Base-by-base conservation (phyloP, 257 asterid genomes). In the Coffea canephora region DNA sequence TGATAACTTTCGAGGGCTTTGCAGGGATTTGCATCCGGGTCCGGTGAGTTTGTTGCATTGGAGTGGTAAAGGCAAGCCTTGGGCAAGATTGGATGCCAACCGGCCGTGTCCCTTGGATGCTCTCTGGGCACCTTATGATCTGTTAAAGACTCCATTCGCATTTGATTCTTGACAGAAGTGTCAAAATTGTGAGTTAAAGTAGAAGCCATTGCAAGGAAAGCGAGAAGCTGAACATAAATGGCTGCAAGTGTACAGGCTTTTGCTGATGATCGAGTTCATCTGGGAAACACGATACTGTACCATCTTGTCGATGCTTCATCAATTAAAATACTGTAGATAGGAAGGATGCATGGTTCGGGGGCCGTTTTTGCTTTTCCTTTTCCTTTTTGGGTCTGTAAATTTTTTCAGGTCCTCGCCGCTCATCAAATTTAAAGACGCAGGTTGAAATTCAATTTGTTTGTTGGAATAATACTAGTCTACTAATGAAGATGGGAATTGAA, bases 51-150 rank as follows among this genome's bases (percentile, higher is more conserved):
- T 95, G 45, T 74, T 95, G 77, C 99, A 95, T 77, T 95, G 99
- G 99, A 95, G 99, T 77, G 99, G 99, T 10, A 95, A 95, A 83
- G 99, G 99, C 69, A 95, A 95, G 84, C 99, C 99, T 0, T 95
- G 99, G 99, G 99, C 87, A 0, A 79, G 99, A 78, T 93, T 95
- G 3, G 99, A 95, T 41, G 95, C 97, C 0, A 86, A 87, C 71
- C 69, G 97, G 69, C 97, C 99, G 0, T 95, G 99, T 72, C 97
- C 99, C 0, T 82, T 95, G 80, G 99, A 95, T 81, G 97, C 98
- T 25, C 89, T 95, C 0, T 95, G 99, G 99, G 98, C 97, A 23
- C 99, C 98, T 14, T 95, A 95, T 79, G 99, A 95, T 90, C 92
- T 95, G 12, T 79, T 93, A 21, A 93, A 91, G 73, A 91, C 95